These are phyloP conservation scores for Psophocarpus tetragonolobus DNA, from an alignment of 306 rosid genomes.

Conservation along the genomic window DNA sequence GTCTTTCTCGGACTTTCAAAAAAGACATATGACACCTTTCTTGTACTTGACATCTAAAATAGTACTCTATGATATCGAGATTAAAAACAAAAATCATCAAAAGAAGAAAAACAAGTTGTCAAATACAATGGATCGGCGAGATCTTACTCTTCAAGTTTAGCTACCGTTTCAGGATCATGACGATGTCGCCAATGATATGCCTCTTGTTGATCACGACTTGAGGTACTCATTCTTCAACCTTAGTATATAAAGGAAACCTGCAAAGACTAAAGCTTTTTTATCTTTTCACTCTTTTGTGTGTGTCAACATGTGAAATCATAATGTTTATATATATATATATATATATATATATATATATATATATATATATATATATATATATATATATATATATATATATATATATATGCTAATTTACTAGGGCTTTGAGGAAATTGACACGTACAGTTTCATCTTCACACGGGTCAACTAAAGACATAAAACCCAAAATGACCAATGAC, in stretches of 20 bases:
- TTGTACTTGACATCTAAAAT: neutral
- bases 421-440: neutral
- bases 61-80: neutral
- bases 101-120: too few relatives aligned
- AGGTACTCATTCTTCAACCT: conserved; percentile 33
- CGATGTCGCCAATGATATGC: conserved; percentile 40
- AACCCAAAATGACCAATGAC: neutral
- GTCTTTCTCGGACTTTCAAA: neutral
- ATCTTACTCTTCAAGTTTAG: conserved; percentile 60
- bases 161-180: conserved; percentile 43
- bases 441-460: neutral
- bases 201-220: conserved; percentile 24
- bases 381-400: too few relatives aligned
- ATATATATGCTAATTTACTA: neutral
- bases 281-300: neutral
- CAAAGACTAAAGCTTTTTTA: neutral
- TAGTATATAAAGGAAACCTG: neutral
- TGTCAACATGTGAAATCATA: neutral
- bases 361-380: too few relatives aligned
- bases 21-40: neutral
- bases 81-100: neutral
- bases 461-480: neutral
- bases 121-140: neutral
- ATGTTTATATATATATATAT: too few relatives aligned
- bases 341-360: too few relatives aligned